These are phyloP conservation scores for Colletotrichum destructivum DNA, from an alignment of 2,329 filamentous ascomycete genomes.

Conservation along the genomic window DNA sequence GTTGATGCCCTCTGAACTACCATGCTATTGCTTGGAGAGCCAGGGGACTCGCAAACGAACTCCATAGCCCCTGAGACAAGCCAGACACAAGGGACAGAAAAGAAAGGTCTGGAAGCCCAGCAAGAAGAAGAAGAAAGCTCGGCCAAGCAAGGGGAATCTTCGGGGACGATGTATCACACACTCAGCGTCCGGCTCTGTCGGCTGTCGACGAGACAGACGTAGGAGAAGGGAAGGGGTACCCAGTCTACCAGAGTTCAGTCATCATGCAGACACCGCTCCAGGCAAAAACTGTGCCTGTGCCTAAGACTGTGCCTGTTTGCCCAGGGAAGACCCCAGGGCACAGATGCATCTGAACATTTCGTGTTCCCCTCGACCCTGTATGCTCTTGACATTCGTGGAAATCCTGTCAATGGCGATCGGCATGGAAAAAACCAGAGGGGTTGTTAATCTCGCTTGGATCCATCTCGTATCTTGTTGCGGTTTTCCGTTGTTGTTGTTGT, in stretches of 20 bases:
- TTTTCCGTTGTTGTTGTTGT: too few relatives aligned
- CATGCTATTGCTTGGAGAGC: neutral
- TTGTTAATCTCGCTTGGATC: conserved; percentile 36
- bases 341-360: neutral
- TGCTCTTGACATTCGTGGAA: conserved; percentile 15
- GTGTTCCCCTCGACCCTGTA: neutral
- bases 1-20: too few relatives aligned
- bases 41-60: neutral
- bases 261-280: neutral
- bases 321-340: neutral
- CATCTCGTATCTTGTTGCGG: neutral
- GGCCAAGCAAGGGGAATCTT: neutral
- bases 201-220: neutral
- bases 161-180: neutral
- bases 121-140: neutral
- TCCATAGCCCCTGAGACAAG: neutral
- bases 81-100: neutral
- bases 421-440: conserved; percentile 20
- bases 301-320: neutral
- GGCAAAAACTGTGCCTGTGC: neutral
- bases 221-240: neutral
- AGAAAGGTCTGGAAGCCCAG: neutral
- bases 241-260: neutral
- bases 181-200: neutral
- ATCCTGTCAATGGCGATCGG: conserved; percentile 32